A percentile compares a stretch with the other conserved stretches of the same genome.
Evolutionary conservation across 495 filamentous ascomycete species (phyloP).

Genomic region (Xylaria nigripes): DNA sequence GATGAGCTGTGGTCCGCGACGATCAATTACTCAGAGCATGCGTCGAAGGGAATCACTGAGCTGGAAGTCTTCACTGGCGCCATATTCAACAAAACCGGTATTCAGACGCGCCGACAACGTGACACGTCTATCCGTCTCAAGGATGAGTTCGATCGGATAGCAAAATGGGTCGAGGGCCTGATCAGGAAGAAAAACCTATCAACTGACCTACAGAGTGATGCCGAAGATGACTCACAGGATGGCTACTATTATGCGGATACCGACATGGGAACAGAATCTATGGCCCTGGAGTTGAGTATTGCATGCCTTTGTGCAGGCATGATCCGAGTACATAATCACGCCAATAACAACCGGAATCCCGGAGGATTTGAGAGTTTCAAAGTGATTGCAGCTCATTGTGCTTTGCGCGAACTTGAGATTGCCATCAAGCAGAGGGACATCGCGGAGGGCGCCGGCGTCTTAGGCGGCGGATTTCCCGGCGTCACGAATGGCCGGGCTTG

Average conservation of each 20-base stretch:
- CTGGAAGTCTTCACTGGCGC: conserved; percentile 68
- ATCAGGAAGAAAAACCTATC: conserved; percentile 37
- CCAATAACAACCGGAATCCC: conserved; percentile 4
- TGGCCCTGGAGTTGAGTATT: conserved; percentile 32
- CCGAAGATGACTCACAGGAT: neutral
- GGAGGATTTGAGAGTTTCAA: conserved; percentile 31
- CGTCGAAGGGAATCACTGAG: conserved; percentile 52
- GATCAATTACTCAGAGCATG: conserved; percentile 49
- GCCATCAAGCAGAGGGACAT: conserved; percentile 9
- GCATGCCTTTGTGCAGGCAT: conserved; percentile 29
- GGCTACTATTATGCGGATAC: neutral
- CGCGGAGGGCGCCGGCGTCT: conserved; percentile 7
- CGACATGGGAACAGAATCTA: neutral
- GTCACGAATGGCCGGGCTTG: conserved; percentile 5
- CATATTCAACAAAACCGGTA: conserved; percentile 57
- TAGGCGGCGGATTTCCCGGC: conserved; percentile 9
- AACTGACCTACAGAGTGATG: conserved; percentile 31
- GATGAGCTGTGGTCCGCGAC: conserved; percentile 50
- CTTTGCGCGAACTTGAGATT: conserved; percentile 29
- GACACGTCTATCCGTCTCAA: conserved; percentile 54
- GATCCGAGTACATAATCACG: neutral
- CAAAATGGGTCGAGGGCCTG: conserved; percentile 35
- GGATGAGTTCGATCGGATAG: conserved; percentile 51
- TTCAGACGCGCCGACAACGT: conserved; percentile 51
- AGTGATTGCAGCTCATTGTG: conserved; percentile 31